Evolutionary conservation across 2,329 filamentous ascomycete species (phyloP), one percentile per base, ranked within the genome.

Genomic region (Colletotrichum spinosum): DNA sequence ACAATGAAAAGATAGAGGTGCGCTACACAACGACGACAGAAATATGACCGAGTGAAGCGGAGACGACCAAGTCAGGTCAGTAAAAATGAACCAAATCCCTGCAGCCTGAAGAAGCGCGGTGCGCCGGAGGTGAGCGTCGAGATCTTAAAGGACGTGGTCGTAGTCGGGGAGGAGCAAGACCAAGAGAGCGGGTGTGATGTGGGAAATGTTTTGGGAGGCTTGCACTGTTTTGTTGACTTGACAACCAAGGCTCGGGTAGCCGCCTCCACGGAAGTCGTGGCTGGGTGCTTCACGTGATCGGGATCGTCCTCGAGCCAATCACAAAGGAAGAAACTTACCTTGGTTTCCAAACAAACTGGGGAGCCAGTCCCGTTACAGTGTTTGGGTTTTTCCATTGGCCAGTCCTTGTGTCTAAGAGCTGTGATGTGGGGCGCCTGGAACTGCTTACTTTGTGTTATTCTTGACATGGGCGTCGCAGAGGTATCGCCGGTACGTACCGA

Each of bases 401-500:
- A 49, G 42, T 13, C 34, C 25, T 10, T 42, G 13, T 8, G 9
- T 13, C 25, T 15, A 17, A 17, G 33, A 15, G 37, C 42, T 48
- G 46, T 62, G 51, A 56, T 62, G 59, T 57, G 59, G 58, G 39
- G 53, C 51, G 25, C 25, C 25, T 25, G 25, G 25, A 25, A 25
- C 61, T n/a, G 68, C 50, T 48, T 70, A 67, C 48, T 67, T 68
- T 35, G 62, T 67, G 70, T 68, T 49, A 60, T 50, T 65, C 63
- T 54, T 53, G 67, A 65, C 53, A 61, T 65, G 46, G 39, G 34
- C 15, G 63, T 53, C 10, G 52, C 58, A 42, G 37, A 13, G 4
- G 11, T 13, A 7, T 34, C 52, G 33, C 37, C 13, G 17, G 67
- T 65, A 62, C 59, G 59, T 62, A 57, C 17, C 46, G 5, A 41